Percentiles rank a stretch among this genome's conserved stretches.
Evolutionary conservation across 129 eudicot genomes (phyloP).

Genomic region (Helichrysum umbraculigerum): DNA sequence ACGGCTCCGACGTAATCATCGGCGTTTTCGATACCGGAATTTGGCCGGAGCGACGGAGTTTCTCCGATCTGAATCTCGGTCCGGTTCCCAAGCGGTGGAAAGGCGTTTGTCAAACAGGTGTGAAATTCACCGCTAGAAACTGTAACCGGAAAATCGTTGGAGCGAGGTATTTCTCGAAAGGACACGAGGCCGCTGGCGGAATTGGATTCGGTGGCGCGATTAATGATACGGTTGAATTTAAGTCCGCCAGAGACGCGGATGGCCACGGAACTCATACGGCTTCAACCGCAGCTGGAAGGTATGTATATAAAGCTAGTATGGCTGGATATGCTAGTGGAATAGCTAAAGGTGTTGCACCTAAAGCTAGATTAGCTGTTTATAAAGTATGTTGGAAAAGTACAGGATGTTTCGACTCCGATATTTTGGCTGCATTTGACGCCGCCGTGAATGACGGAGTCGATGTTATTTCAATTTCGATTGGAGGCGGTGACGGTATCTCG

Average conservation of each 20-base stretch:
- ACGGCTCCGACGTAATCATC: slow-evolving; percentile 73
- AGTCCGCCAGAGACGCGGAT: slow-evolving; percentile 83
- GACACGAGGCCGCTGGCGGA: slow-evolving; percentile 76
- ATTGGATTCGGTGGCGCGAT: slow-evolving; percentile 59
- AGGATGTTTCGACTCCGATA: slow-evolving; percentile 86
- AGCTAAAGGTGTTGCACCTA: slow-evolving; percentile 92
- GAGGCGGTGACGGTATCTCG: slow-evolving; percentile 90
- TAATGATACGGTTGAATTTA: slow-evolving; percentile 62
- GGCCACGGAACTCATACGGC: slow-evolving; percentile 97
- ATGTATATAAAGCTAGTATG: slow-evolving; percentile 71
- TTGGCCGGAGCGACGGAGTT: slow-evolving; percentile 75
- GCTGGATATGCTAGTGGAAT: slow-evolving; percentile 79
- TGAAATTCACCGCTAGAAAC: slow-evolving; percentile 38
- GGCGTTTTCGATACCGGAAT: slow-evolving; percentile 66
- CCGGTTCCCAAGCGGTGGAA: slow-evolving; percentile 76
- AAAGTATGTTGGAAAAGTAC: slow-evolving; percentile 82
- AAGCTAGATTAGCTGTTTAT: slow-evolving; percentile 75
- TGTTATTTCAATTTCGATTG: slow-evolving; percentile 81
- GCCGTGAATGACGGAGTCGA: slow-evolving; percentile 86
- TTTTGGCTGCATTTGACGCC: slow-evolving; percentile 78
- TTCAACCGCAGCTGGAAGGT: slow-evolving; percentile 82
- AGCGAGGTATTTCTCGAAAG: slow-evolving; percentile 69
- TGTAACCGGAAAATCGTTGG: slow-evolving; percentile 71
- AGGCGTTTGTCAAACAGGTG: slow-evolving; percentile 63
- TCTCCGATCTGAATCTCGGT: slow-evolving; percentile 73